Percentiles rank a stretch among this genome's conserved stretches.
Conservation (phyloP, 2,329 filamentous ascomycete species). For the Aspergillus arachidicola region DNA sequence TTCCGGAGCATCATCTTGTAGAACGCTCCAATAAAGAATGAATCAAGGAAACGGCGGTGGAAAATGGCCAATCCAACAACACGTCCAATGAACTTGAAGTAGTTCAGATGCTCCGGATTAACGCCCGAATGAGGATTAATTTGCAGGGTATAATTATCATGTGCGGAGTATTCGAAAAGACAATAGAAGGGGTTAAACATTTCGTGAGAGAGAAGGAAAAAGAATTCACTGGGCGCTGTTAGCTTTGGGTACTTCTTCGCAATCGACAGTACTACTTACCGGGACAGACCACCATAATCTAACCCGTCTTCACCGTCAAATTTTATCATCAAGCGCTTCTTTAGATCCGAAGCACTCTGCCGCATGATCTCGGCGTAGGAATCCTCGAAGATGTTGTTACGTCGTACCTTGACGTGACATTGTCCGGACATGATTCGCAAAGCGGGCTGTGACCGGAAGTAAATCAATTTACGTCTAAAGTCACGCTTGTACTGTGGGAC, state of each 20-base stretch:
- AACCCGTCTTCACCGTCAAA: constrained; percentile 98
- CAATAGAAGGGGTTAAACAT: constrained; percentile 99
- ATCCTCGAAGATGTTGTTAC: constrained; percentile 97
- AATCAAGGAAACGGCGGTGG: constrained; percentile 94
- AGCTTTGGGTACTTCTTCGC: neutral
- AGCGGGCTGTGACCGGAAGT: constrained; percentile 97
- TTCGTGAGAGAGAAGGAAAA: constrained; percentile 97
- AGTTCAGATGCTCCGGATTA: constrained; percentile 98
- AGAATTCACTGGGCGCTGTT: constrained; percentile 73
- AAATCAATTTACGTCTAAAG: constrained; percentile 96
- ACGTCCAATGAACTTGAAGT: constrained; percentile 99
- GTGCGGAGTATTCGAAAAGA: constrained; percentile 97
- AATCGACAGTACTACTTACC: constrained; percentile 47
- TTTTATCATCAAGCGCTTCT: constrained; percentile 99
- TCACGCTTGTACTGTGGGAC: constrained; percentile 99
- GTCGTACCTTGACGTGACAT: constrained; percentile 95
- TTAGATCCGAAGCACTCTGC: constrained; percentile 90
- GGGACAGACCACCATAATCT: constrained; percentile 94
- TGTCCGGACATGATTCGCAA: constrained; percentile 94
- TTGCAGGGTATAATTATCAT: constrained; percentile 99
- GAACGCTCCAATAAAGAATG: constrained; percentile 97
- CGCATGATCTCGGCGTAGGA: constrained; percentile 98
- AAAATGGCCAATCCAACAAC: constrained; percentile 97
- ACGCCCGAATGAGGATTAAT: constrained; percentile 99
- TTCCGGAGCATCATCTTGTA: constrained; percentile 99